These are phyloP conservation scores for Magnaporthiopsis rhizophila DNA, from an alignment of 2,329 filamentous ascomycete species.

Conservation along the genomic window DNA sequence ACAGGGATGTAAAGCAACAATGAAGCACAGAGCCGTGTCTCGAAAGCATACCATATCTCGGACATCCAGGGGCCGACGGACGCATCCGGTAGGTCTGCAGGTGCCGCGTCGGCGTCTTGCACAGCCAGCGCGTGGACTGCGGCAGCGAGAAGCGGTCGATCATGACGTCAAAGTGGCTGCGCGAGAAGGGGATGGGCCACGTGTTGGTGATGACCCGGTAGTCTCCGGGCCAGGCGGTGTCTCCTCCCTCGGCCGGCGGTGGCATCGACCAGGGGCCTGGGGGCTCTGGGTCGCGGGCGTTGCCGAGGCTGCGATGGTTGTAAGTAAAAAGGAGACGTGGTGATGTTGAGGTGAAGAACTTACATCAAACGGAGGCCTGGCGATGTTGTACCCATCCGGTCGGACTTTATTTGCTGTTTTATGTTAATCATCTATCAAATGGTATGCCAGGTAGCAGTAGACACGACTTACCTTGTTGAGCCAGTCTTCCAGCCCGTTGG, in stretches of 20 bases:
- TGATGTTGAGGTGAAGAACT: no score
- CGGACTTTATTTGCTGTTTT: no score
- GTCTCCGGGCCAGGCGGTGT: background rate
- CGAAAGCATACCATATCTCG: background rate
- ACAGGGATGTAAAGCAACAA: no score
- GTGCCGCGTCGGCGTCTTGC: background rate
- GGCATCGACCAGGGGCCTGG: no score
- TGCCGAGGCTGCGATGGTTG: no score
- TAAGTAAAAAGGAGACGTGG: no score
- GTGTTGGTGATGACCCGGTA: background rate
- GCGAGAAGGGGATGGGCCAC: background rate
- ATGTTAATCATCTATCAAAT: no score
- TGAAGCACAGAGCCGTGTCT: no score
- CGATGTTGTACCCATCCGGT: no score
- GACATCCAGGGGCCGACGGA: background rate
- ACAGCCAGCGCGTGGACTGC: background rate
- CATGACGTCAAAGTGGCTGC: background rate
- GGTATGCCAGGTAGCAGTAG: no score
- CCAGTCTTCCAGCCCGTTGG: background rate
- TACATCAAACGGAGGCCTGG: no score
- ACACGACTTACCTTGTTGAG: background rate
- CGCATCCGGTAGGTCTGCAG: background rate
- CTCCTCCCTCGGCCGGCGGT: background rate
- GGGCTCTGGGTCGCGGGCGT: no score
- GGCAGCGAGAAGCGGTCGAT: background rate